A percentile compares a stretch with the other conserved stretches of the same genome.
Evolutionary conservation across 208 protist genomes (phyloP).

Genomic region (Leptomonas seymouri): DNA sequence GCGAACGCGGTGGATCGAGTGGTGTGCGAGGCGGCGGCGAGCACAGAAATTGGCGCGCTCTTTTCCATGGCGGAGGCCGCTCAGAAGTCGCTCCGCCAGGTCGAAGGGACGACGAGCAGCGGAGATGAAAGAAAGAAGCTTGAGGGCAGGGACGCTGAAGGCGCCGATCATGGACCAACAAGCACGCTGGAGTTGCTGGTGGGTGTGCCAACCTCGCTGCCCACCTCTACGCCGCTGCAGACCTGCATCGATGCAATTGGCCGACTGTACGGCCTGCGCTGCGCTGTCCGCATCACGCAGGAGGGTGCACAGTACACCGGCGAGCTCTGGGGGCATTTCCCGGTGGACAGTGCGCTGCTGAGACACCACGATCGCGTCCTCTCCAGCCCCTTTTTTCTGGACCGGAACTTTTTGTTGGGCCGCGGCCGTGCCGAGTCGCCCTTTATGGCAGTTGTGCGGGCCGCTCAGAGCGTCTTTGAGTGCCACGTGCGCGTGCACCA

Average conservation of each 20-base stretch:
- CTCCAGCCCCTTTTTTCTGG: slow-evolving; percentile 14
- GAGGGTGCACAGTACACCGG: slow-evolving; percentile 11
- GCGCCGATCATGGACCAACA: not conserved
- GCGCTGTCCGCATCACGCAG: slow-evolving; percentile 14
- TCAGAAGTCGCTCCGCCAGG: not conserved
- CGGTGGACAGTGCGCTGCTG: slow-evolving; percentile 14
- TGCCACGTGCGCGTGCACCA: slow-evolving; percentile 35
- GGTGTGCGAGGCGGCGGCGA: slow-evolving; percentile 5
- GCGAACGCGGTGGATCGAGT: slow-evolving; percentile 2
- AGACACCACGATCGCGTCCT: not conserved
- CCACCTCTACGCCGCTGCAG: slow-evolving; percentile 26
- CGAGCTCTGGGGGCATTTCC: slow-evolving; percentile 29
- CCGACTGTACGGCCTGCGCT: slow-evolving; percentile 34
- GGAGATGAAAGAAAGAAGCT: not conserved
- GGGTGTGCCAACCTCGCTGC: slow-evolving; percentile 16
- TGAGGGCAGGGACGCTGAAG: not conserved
- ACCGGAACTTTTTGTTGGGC: slow-evolving; percentile 23
- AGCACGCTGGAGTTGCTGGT: not conserved
- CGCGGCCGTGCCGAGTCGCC: slow-evolving; percentile 17
- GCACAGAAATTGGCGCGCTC: slow-evolving; percentile 27
- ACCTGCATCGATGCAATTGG: slow-evolving; percentile 17
- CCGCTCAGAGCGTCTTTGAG: slow-evolving; percentile 39
- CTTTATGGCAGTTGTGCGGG: slow-evolving; percentile 33
- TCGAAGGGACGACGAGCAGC: not conserved
- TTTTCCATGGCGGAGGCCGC: not conserved